Conservation (phyloP, 176 grass and related monocot species). For the Oryza glaberrima region DNA sequence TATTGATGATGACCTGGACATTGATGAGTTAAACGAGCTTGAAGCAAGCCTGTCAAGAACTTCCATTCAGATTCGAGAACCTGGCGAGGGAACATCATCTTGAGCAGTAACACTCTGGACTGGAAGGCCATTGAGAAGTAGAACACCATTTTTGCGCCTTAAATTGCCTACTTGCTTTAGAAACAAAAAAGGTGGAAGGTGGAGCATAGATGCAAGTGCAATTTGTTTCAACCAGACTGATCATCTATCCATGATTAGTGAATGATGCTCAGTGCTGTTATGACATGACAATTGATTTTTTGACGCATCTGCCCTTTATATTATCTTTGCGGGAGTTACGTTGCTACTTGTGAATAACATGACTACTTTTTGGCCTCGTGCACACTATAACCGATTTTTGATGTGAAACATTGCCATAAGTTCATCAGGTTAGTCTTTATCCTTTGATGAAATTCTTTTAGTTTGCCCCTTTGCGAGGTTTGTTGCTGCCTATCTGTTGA, state of each 20-base stretch:
- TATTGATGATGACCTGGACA: constrained; percentile 80
- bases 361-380: constrained; percentile 7
- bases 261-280: constrained; percentile 20
- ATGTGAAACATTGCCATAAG: background rate
- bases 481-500: too few species aligned
- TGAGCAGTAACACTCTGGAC: constrained; percentile 22
- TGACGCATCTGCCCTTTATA: constrained; percentile 4
- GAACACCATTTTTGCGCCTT: constrained; percentile 41
- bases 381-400: background rate
- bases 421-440: background rate
- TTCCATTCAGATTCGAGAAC: constrained; percentile 81
- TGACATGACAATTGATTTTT: constrained; percentile 32
- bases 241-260: constrained; percentile 32
- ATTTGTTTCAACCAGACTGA: constrained; percentile 34
- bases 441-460: too few species aligned
- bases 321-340: constrained; percentile 36
- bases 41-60: constrained; percentile 87
- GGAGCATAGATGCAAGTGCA: constrained; percentile 45
- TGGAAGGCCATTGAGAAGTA: constrained; percentile 26
- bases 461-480: too few species aligned
- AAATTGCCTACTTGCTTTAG: constrained; percentile 28
- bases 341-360: constrained; percentile 56
- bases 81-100: constrained; percentile 55
- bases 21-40: constrained; percentile 94
- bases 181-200: constrained; percentile 29